Base-by-base conservation (phyloP, 495 filamentous ascomycete species). In the Podospora anserina region DNA sequence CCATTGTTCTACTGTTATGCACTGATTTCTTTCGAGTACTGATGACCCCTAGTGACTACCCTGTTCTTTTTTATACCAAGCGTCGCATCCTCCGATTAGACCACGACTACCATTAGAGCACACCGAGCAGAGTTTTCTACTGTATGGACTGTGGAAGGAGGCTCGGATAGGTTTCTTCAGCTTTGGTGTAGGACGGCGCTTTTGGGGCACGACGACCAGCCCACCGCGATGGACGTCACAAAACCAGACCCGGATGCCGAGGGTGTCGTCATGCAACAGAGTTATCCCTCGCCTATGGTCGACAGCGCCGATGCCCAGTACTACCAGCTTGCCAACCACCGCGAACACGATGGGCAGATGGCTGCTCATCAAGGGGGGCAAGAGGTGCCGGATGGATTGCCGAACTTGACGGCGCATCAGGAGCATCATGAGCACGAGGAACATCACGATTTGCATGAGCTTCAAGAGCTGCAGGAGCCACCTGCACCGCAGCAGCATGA, bases 401-500 rank as follows among this genome's bases (percentile, higher is more conserved):
- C 66, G 28, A 60, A 23, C 27, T 20, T 74, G 9, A n/a, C 68
- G 5, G 67, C 69, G 39, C 73, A 77, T 20, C 73, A 73, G 7
- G 66, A 69, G 15, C 67, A 76, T 18, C 62, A 70, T 11, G 72
- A 78, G 58, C 67, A 73, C 27, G 66, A 75, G 26, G 67, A 77
- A 23, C 68, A 68, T 18, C 67, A 70, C 58, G 68, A 71, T 15
- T 67, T 73, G 9, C 68, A 74, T 34, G 66, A 69, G 63, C 74
- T 77, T 0, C 75, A 74, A 53, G 72, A 76, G 66, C 70, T 75
- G 9, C 73, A 72, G 30, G 78, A 78, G 15, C 61, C 76, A 11
- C 53, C 76, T 7, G 30, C 76, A 1, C 74, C 76, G 15, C 39
- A 72, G 54, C 78, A 78, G 30, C 73, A 78, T 34, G 69, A 75